Evolutionary conservation across 768 basidiomycete species (phyloP), one percentile per base, ranked within the genome.

Genomic region (Mycena capillaripes): DNA sequence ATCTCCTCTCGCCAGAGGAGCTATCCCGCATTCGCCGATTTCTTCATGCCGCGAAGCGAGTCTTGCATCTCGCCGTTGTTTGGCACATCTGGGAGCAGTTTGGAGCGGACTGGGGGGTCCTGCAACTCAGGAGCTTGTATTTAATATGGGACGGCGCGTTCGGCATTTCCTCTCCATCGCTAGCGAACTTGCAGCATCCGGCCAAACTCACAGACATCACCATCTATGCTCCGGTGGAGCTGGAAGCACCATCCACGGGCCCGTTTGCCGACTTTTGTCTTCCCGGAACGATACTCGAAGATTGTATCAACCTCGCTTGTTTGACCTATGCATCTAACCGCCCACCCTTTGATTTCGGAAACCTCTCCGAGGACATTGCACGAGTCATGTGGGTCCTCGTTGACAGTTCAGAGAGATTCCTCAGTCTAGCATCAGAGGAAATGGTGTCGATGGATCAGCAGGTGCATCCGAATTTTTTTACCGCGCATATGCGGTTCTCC

Each of bases 41-140:
- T 3, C 29, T 66, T 29, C 42, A 57, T 17, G 55, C 55, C 5
- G 25, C 50, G 0, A 17, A 25, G 4, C 16, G 38, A 38, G 38
- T 55, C 36, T 40, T 36, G 29, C 52, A 69, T 48, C 52, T 67
- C 10, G 66, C 66, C 4, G 30, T 67, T 6, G 23, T n/a, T 10
- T 67, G 66, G 66, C 19, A 34, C 44, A 38, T 67, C 66, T 67
- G 66, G 66, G 16, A 27, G 4, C 38, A 11, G 21, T 30, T 50
- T 29, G 19, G 4, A 3, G 14, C 11, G n/a, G 55, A 58, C 30
- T 44, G 38, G 17, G 38, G 53, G 32, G 4, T 27, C n/a, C 66
- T 57, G 14, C 38, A 11, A 8, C 66, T 67, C 3, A 40, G 58
- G 21, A 58, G 66, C 38, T n/a, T 67, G 21, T 67, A 67, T 38